A percentile compares a stretch with the other conserved stretches of the same genome.
phyloP scores from a whole-genome alignment of 129 eudicot species.

The Artemisia argyi region DNA sequence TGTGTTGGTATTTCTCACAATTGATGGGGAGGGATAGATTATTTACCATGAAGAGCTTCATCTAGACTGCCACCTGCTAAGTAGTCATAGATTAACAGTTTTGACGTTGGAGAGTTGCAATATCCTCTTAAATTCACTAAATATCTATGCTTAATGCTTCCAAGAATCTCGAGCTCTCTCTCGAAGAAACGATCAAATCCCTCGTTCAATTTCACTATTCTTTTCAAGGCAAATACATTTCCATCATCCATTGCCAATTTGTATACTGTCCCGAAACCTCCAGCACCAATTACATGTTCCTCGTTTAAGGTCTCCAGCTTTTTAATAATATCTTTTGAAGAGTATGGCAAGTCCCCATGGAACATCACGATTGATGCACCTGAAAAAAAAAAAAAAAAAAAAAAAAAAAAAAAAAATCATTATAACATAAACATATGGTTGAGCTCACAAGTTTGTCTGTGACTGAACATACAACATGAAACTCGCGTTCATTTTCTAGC shows the following conservation, averaged over 20 bases:
- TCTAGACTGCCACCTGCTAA: conserved; percentile 94
- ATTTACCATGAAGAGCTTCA: conserved; percentile 96
- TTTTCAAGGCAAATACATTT: conserved; percentile 87
- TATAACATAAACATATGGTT: not conserved
- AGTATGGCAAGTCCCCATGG: conserved; percentile 97
- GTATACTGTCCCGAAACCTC: conserved; percentile 98
- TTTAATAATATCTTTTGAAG: conserved; percentile 91
- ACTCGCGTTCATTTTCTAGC: too few species aligned
- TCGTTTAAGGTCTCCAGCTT: conserved; percentile 81
- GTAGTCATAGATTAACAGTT: conserved; percentile 83
- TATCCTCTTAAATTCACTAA: conserved; percentile 94
- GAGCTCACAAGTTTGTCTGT: too few species aligned
- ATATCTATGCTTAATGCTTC: conserved; percentile 90
- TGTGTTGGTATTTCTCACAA: not conserved
- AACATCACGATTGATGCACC: conserved; percentile 99
- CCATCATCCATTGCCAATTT: conserved; percentile 98
- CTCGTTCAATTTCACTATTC: conserved; percentile 81
- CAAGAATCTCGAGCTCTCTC: conserved; percentile 96
- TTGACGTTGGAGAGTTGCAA: conserved; percentile 94
- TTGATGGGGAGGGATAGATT: not conserved
- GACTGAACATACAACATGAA: too few species aligned
- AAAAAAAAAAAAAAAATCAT: conserved; percentile 20
- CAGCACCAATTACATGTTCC: conserved; percentile 89
- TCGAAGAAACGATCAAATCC: conserved; percentile 98
- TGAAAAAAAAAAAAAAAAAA: conserved; percentile 34